A percentile compares a stretch with the other conserved stretches of the same genome.
These are phyloP conservation scores for Aspergillus pseudoviridinutans DNA, from an alignment of 2,329 filamentous ascomycete species.

Conservation along the genomic window DNA sequence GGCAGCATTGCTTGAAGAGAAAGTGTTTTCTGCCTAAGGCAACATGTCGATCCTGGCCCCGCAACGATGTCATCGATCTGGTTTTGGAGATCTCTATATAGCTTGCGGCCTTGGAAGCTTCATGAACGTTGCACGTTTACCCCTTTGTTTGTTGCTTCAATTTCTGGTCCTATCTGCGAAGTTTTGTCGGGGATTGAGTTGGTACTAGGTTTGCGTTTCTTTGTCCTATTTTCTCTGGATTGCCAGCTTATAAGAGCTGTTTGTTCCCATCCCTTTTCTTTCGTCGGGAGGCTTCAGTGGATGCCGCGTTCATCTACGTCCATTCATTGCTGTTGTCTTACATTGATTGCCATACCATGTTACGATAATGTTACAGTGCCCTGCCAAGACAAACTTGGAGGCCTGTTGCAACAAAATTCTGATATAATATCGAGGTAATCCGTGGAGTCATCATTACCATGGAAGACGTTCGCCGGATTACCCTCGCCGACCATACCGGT, in stretches of 20 bases:
- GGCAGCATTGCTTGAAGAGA: background rate
- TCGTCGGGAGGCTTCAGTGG: background rate
- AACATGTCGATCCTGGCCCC: slow-evolving; percentile 9
- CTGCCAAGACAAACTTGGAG: background rate
- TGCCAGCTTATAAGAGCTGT: background rate
- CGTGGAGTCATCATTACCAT: slow-evolving; percentile 13
- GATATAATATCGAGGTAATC: background rate
- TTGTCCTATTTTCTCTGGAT: background rate
- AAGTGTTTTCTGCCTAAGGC: slow-evolving; percentile 12
- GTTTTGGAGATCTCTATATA: background rate
- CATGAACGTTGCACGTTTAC: background rate
- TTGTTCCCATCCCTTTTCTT: background rate
- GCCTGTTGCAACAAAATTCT: background rate
- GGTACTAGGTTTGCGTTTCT: background rate
- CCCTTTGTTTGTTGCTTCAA: background rate
- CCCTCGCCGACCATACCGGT: slow-evolving; percentile 40
- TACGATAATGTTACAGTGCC: background rate
- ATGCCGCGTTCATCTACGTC: background rate
- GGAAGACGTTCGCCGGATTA: slow-evolving; percentile 26
- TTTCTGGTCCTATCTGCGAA: background rate
- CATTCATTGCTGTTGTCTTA: background rate
- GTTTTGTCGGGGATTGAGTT: background rate
- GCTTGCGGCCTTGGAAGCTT: background rate
- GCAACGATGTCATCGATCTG: slow-evolving; percentile 21
- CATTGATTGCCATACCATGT: background rate